Evolutionary conservation across 129 eudicot genomes (phyloP).

Genomic region (Helianthus tuberosus): DNA sequence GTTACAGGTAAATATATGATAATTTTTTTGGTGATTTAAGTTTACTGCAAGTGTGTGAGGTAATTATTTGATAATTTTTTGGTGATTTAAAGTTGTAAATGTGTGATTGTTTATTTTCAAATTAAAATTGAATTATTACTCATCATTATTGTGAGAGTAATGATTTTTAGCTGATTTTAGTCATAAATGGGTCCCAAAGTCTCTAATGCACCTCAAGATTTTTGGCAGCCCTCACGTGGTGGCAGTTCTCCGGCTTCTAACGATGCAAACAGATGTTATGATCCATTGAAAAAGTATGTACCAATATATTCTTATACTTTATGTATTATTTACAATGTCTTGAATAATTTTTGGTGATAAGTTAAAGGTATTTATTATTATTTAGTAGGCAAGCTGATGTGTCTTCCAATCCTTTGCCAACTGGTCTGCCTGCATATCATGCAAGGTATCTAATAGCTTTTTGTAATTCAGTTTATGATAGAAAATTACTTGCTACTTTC

Average conservation of each 20-base stretch:
- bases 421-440: constrained; percentile 61
- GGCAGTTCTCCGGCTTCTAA: constrained; percentile 27
- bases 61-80: too few relatives aligned
- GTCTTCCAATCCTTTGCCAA: constrained; percentile 41
- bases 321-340: neutral
- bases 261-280: constrained; percentile 24
- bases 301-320: neutral
- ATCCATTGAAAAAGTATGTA: constrained; percentile 33
- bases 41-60: neutral
- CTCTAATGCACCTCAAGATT: constrained; percentile 63
- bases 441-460: constrained; percentile 52
- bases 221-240: constrained; percentile 29
- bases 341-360: neutral
- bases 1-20: constrained; percentile 2
- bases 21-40: neutral
- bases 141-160: neutral
- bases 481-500: neutral
- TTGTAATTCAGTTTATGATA: neutral
- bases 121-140: neutral
- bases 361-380: constrained; percentile 5
- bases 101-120: neutral
- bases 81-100: neutral
- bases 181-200: constrained; percentile 28
- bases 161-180: constrained; percentile 26
- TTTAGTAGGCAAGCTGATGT: constrained; percentile 39